phyloP scores from a whole-genome alignment of 1,284 basidiomycete species.

The Fomes fomentarius region DNA sequence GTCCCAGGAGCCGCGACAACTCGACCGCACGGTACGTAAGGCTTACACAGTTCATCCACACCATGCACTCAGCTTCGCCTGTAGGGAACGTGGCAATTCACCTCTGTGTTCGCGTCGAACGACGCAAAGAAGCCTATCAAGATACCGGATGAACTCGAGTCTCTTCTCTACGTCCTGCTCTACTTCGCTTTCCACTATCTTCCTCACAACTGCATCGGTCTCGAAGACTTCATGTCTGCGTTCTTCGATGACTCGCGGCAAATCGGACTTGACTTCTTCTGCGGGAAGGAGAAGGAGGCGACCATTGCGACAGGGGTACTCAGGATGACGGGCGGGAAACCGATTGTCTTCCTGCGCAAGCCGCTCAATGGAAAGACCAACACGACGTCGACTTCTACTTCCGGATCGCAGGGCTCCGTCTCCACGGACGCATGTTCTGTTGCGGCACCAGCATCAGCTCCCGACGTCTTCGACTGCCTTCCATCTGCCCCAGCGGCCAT shows the following conservation, averaged over 20 bases:
- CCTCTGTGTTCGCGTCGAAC: background rate
- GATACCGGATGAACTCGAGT: slow-evolving; percentile 6
- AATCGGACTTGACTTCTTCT: background rate
- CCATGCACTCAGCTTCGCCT: no score
- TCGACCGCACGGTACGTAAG: slow-evolving; percentile 1
- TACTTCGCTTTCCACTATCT: slow-evolving; percentile 5
- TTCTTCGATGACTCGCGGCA: background rate
- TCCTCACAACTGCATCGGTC: background rate
- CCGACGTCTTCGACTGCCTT: no score
- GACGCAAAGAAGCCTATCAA: background rate
- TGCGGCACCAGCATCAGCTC: no score
- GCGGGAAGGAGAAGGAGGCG: background rate
- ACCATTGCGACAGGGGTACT: background rate
- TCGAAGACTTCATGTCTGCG: background rate
- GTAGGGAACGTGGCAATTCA: slow-evolving; percentile 8
- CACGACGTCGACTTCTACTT: no score
- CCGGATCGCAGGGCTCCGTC: no score
- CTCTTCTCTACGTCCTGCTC: slow-evolving; percentile 5
- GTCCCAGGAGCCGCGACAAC: background rate
- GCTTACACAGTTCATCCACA: background rate
- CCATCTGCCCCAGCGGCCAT: no score
- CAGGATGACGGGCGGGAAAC: no score
- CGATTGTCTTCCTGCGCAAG: no score
- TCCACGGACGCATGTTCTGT: no score
- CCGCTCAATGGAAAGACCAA: no score